These are phyloP conservation scores for Fusarium sp. DNA, from an alignment of 2,329 filamentous ascomycete species.

Conservation along the genomic window DNA sequence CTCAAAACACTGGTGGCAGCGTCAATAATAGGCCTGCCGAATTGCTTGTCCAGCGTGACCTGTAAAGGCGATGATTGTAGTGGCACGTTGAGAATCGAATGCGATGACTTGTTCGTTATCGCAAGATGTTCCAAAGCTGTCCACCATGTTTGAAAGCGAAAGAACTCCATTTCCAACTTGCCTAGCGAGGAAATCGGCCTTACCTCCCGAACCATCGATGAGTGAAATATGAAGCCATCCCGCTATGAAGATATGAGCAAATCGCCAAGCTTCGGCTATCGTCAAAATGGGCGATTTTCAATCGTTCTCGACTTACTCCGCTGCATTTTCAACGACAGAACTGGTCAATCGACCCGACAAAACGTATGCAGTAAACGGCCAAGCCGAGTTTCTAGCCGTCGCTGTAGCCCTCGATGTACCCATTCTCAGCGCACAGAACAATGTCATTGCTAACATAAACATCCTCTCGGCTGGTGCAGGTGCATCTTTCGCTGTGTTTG, in stretches of 20 bases:
- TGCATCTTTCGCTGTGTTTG: background rate
- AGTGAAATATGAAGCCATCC: background rate
- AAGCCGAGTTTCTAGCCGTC: conserved; percentile 5
- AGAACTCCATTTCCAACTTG: conserved; percentile 10
- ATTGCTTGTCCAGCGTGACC: background rate
- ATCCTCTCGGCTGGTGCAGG: background rate
- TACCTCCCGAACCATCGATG: background rate
- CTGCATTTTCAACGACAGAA: background rate
- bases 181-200: background rate
- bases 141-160: background rate
- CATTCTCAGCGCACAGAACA: background rate
- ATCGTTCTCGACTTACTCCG: background rate
- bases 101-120: fast-evolving
- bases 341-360: background rate
- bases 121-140: conserved; percentile 2
- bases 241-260: background rate
- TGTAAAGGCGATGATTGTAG: background rate
- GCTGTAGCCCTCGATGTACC: background rate
- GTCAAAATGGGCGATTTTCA: background rate
- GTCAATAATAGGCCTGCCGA: background rate
- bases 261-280: fast-evolving
- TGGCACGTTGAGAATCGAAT: background rate
- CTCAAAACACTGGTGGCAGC: background rate
- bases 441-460: background rate
- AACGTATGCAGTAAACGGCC: background rate